Evolutionary conservation across 2,329 filamentous ascomycete genomes (phyloP).

Genomic region (Cladorrhinum sp.): DNA sequence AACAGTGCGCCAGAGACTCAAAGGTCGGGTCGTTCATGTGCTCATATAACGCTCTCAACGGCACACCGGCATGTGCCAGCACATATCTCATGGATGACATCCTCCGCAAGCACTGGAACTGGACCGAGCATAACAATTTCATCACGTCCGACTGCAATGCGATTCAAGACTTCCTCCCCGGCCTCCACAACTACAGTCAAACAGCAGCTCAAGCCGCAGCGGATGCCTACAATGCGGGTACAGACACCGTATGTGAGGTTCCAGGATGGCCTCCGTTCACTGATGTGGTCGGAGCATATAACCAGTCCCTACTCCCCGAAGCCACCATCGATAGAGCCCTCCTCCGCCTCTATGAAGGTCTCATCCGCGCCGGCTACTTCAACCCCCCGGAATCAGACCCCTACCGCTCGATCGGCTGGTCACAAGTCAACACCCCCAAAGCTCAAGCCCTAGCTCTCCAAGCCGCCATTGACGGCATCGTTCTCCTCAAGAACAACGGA

Average conservation of each 20-base stretch:
- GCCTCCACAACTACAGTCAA: conserved; percentile 22
- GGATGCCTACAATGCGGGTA: conserved; percentile 21
- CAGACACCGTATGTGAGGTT: conserved; percentile 27
- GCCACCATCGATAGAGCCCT: conserved; percentile 31
- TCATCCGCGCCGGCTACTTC: conserved; percentile 35
- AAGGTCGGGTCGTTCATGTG: conserved; percentile 60
- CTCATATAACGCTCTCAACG: conserved; percentile 63
- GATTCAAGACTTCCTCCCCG: conserved; percentile 23
- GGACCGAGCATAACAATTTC: conserved; percentile 27
- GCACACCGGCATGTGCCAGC: conserved; percentile 44
- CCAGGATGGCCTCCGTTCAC: conserved; percentile 19
- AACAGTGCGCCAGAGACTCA: conserved; percentile 58
- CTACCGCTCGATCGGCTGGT: conserved; percentile 52
- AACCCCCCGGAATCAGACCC: conserved; percentile 26
- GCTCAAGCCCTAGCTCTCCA: conserved; percentile 54
- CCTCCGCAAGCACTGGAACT: conserved; percentile 42
- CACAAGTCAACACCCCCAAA: conserved; percentile 52
- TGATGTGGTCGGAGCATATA: conserved; percentile 24
- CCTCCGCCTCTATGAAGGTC: conserved; percentile 33
- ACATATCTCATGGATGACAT: conserved; percentile 60
- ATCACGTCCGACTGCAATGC: conserved; percentile 27
- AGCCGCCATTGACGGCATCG: conserved; percentile 46
- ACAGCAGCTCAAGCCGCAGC: conserved; percentile 24
- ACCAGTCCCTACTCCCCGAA: conserved; percentile 30
- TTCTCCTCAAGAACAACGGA: conserved; percentile 52